Conservation (phyloP, 345 rosid genomes). For the Hypericum androsaemum region DNA sequence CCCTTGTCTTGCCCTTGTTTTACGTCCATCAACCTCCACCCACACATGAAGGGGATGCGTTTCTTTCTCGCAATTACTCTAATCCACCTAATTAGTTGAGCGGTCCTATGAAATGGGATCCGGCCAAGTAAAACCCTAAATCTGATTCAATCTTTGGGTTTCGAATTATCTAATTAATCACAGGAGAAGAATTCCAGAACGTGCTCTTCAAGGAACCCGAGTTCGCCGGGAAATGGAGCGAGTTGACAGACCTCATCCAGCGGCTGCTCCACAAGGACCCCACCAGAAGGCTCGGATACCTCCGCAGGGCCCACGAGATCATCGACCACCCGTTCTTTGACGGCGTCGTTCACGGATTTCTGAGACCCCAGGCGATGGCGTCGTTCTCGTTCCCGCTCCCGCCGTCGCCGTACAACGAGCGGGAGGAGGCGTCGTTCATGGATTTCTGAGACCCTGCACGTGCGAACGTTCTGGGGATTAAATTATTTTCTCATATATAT, state of each 20-base stretch:
- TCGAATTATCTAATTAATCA: no score
- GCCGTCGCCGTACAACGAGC: conserved; percentile 11
- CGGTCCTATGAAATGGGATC: no score
- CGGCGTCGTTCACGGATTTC: conserved; percentile 35
- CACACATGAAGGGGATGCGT: no score
- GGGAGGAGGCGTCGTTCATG: conserved; percentile 6
- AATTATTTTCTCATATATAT: no score
- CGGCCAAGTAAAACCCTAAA: no score
- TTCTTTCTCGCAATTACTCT: no score
- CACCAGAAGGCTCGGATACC: conserved; percentile 47
- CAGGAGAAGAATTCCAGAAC: no score
- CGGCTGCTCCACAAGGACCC: conserved; percentile 73
- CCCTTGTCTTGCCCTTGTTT: no score
- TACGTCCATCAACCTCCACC: no score
- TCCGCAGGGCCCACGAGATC: conserved; percentile 63
- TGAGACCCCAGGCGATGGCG: conserved; percentile 8
- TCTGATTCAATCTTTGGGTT: no score
- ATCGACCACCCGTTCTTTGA: conserved; percentile 65
- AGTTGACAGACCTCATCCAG: conserved; percentile 53
- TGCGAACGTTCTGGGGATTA: no score
- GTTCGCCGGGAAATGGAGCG: conserved; percentile 50
- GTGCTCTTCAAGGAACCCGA: conserved; percentile 47
- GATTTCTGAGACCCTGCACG: conserved; percentile 19
- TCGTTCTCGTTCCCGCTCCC: conserved; percentile 16
- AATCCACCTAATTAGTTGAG: no score